Evolutionary conservation across 306 rosid species (phyloP).

Genomic region (Macrotyloma uniflorum): DNA sequence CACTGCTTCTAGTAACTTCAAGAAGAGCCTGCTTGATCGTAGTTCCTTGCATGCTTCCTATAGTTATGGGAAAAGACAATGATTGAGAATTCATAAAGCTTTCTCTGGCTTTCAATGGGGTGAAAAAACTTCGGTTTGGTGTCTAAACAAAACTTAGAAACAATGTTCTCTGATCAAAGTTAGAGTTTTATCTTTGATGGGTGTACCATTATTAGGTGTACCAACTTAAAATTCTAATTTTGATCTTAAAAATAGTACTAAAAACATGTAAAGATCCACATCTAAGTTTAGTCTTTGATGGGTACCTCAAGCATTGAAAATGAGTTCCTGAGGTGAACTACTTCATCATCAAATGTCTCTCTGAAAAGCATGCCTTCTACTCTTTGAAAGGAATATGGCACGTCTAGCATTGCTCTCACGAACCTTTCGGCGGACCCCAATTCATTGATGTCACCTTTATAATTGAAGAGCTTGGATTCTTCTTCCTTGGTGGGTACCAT

Average conservation of each 20-base stretch:
- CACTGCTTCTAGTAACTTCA: conserved; percentile 87
- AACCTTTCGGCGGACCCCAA: conserved; percentile 89
- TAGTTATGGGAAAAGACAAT: background rate
- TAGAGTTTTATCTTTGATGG: background rate
- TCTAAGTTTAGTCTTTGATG: background rate
- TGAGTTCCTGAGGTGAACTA: conserved; percentile 84
- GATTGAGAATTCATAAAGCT: background rate
- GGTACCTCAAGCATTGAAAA: conserved; percentile 94
- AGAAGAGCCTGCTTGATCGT: conserved; percentile 90
- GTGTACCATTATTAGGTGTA: background rate
- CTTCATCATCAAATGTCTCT: conserved; percentile 94
- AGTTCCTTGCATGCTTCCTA: conserved; percentile 98
- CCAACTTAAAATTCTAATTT: background rate
- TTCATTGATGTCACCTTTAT: conserved; percentile 78
- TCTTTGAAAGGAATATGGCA: conserved; percentile 78
- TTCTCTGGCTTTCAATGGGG: background rate
- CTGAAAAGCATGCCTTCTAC: conserved; percentile 85
- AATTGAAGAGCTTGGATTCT: conserved; percentile 69
- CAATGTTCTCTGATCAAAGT: background rate
- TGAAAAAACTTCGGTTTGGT: background rate
- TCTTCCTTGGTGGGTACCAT: conserved; percentile 93
- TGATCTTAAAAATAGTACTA: background rate
- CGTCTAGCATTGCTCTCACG: conserved; percentile 63
- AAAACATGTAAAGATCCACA: background rate
- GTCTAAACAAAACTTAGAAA: background rate